Evolutionary conservation across 169 alveolate genomes (phyloP).

Genomic region (Eimeria sp.): DNA sequence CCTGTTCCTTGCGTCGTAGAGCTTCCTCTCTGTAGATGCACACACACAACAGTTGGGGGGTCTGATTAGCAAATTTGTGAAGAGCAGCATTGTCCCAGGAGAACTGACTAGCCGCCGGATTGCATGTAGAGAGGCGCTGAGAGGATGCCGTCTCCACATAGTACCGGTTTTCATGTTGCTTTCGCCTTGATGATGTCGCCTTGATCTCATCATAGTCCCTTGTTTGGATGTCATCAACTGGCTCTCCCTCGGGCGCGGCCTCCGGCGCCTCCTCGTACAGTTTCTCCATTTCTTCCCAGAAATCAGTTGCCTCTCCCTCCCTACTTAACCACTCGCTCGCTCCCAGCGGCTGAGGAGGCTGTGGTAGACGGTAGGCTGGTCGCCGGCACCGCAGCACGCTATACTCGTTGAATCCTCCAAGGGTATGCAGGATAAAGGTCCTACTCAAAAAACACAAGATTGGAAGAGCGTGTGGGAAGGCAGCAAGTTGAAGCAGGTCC

Average conservation of each 20-base stretch:
- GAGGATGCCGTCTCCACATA: neutral
- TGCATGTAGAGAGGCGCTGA: neutral
- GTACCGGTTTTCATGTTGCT: slow-evolving; percentile 21
- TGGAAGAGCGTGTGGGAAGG: neutral
- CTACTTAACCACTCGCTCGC: slow-evolving; percentile 34
- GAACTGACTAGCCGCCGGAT: neutral
- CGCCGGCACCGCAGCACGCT: slow-evolving; percentile 62
- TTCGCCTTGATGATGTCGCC: neutral
- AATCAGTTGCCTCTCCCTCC: neutral
- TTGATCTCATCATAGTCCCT: neutral
- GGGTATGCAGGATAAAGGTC: slow-evolving; percentile 55
- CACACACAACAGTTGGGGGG: neutral
- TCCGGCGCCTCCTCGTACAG: slow-evolving; percentile 41
- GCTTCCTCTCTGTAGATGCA: slow-evolving; percentile 23
- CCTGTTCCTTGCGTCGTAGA: neutral
- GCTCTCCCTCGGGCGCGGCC: slow-evolving; percentile 57
- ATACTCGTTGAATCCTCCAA: slow-evolving; percentile 56
- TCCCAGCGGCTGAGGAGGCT: slow-evolving; percentile 64
- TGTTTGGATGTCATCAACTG: slow-evolving; percentile 15
- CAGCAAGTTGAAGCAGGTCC: neutral
- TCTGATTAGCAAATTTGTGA: neutral
- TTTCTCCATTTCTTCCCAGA: slow-evolving; percentile 70
- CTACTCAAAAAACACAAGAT: neutral
- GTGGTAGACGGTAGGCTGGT: slow-evolving; percentile 45
- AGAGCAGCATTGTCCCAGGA: neutral